A percentile compares a stretch with the other conserved stretches of the same genome.
Evolutionary conservation across 2,329 filamentous ascomycete genomes (phyloP).

Genomic region (Mycosphaerella arachidis): DNA sequence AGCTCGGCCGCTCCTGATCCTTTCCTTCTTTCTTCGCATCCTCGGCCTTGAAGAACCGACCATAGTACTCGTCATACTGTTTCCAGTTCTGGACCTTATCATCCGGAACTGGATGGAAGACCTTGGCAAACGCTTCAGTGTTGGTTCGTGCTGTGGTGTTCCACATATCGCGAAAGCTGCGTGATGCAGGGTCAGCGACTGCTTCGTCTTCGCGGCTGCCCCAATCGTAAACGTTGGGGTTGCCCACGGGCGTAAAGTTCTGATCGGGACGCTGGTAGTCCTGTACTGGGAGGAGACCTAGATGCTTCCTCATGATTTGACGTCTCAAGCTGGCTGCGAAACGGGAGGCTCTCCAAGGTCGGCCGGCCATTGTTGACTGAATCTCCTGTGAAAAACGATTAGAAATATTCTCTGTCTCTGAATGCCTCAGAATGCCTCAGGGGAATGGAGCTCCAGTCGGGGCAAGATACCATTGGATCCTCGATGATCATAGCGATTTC

Average conservation of each 20-base stretch:
- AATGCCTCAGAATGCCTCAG: too few species aligned
- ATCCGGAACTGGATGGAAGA: slow-evolving; percentile 75
- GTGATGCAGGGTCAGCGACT: slow-evolving; percentile 69
- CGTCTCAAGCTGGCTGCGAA: slow-evolving; percentile 79
- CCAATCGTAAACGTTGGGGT: slow-evolving; percentile 52
- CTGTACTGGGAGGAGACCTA: slow-evolving; percentile 75
- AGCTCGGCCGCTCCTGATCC: slow-evolving; percentile 44
- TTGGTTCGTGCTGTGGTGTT: slow-evolving; percentile 67
- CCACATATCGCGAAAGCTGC: slow-evolving; percentile 69
- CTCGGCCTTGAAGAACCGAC: slow-evolving; percentile 54
- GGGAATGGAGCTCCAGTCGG: too few species aligned
- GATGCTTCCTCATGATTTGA: slow-evolving; percentile 84
- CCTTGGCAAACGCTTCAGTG: slow-evolving; percentile 72
- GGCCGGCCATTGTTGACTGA: slow-evolving; percentile 68
- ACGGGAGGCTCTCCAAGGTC: slow-evolving; percentile 64
- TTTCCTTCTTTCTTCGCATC: slow-evolving; percentile 42
- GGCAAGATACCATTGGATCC: slow-evolving; percentile 52
- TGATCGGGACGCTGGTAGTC: slow-evolving; percentile 56
- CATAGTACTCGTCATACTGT: slow-evolving; percentile 69
- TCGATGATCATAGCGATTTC: slow-evolving; percentile 89
- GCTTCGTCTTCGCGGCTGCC: slow-evolving; percentile 46
- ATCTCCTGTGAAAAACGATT: slow-evolving; percentile 41
- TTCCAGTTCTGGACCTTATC: slow-evolving; percentile 66
- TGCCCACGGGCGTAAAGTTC: slow-evolving; percentile 56
- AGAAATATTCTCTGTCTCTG: too few species aligned